Conservation (phyloP, 1,139 yeast genomes). For the Geotrichum phurueaensis region DNA sequence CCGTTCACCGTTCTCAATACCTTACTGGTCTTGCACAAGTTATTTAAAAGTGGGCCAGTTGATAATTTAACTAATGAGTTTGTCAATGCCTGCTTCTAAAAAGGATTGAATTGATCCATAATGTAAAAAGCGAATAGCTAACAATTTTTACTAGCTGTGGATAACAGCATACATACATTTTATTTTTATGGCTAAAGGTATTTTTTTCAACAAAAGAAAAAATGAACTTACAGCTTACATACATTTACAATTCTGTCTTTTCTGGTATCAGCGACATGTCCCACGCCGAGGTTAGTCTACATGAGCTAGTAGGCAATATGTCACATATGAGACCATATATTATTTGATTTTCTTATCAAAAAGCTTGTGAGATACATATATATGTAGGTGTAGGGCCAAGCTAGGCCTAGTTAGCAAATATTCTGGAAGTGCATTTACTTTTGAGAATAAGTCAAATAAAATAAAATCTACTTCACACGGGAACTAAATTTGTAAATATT, state of each 20-base stretch:
- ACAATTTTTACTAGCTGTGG: background rate
- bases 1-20: too few species aligned
- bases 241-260: too few species aligned
- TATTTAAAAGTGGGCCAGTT: too few species aligned
- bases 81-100: background rate
- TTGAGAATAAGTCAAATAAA: background rate
- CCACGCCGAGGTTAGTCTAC: background rate
- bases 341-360: background rate
- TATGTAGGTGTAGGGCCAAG: background rate
- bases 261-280: background rate
- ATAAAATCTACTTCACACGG: background rate
- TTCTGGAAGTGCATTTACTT: background rate
- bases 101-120: background rate
- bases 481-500: background rate
- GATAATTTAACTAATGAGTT: too few species aligned
- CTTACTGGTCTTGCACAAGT: too few species aligned
- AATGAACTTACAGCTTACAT: background rate
- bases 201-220: background rate
- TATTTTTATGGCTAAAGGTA: background rate
- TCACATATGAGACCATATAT: background rate
- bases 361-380: background rate
- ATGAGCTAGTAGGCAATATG: background rate
- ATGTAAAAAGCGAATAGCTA: background rate
- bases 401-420: background rate
- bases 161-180: background rate